A percentile compares a stretch with the other conserved stretches of the same genome.
These are phyloP conservation scores for Sphaerulina musiva DNA, from an alignment of 2,329 filamentous ascomycete species.

Conservation along the genomic window DNA sequence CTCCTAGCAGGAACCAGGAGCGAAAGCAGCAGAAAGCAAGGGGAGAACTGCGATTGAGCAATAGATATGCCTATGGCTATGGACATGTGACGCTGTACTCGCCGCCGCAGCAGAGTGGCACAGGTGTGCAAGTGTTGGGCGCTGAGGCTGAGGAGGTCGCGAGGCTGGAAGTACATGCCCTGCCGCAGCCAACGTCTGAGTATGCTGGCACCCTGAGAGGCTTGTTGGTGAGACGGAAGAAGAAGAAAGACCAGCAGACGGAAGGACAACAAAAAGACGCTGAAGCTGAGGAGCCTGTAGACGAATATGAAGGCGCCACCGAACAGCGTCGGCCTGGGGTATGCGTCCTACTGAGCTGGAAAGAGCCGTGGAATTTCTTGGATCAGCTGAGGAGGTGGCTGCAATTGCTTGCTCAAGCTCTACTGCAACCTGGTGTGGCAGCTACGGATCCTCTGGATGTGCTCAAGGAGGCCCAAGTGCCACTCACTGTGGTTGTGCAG, in stretches of 20 bases:
- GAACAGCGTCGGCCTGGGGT: conserved; percentile 38
- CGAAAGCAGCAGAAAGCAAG: conserved; percentile 22
- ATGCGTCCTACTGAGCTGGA: conserved; percentile 92
- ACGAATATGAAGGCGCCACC: not conserved
- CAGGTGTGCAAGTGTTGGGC: conserved; percentile 24
- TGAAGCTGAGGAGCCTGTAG: conserved; percentile 7
- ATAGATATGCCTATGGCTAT: conserved; percentile 33
- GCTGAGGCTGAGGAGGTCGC: conserved; percentile 32
- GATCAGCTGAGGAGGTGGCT: conserved; percentile 86
- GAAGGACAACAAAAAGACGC: conserved; percentile 15
- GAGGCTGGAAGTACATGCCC: conserved; percentile 29
- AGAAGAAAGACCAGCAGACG: conserved; percentile 7
- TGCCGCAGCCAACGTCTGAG: conserved; percentile 28
- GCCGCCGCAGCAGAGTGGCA: conserved; percentile 24
- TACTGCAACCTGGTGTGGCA: conserved; percentile 58
- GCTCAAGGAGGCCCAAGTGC: conserved; percentile 85
- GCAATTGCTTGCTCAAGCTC: conserved; percentile 67
- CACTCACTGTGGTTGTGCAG: conserved; percentile 90
- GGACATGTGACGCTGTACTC: conserved; percentile 32
- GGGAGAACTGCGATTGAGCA: conserved; percentile 31
- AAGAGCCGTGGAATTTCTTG: conserved; percentile 87
- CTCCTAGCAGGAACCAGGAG: conserved; percentile 22
- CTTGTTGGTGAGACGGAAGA: conserved; percentile 21
- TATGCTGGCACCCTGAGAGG: conserved; percentile 28
- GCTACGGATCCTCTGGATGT: conserved; percentile 62